Evolutionary conservation across 2,329 filamentous ascomycete species (phyloP).

Genomic region (Kalaharituber pfeilii): DNA sequence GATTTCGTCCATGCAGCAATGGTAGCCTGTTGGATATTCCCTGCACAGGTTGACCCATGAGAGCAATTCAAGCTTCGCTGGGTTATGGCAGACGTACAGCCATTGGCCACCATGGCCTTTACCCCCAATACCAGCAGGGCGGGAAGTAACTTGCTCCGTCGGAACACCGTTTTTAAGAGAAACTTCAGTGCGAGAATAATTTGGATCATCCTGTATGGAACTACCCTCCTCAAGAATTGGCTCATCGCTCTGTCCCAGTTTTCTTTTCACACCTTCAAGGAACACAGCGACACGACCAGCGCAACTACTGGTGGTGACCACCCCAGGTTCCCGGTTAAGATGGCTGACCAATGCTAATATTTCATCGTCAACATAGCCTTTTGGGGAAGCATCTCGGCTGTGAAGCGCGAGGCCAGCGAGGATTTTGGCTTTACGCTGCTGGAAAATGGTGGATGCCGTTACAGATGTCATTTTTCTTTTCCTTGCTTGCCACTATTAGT

Average conservation of each 20-base stretch:
- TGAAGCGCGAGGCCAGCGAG: constrained; percentile 52
- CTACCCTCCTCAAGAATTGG: not conserved
- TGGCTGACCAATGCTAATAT: constrained; percentile 61
- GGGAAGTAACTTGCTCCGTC: not conserved
- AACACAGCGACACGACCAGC: constrained; percentile 77
- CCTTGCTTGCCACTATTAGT: too few relatives aligned
- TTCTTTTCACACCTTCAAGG: constrained; percentile 52
- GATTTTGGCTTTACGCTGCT: constrained; percentile 48
- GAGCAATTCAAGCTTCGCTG: constrained; percentile 30
- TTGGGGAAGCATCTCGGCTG: constrained; percentile 62
- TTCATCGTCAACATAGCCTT: constrained; percentile 65
- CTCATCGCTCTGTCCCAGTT: constrained; percentile 8
- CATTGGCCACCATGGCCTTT: constrained; percentile 73
- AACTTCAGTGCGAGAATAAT: not conserved
- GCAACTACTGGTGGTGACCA: constrained; percentile 87
- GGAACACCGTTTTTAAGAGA: not conserved
- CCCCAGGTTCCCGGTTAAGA: constrained; percentile 56
- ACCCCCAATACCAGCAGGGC: constrained; percentile 48
- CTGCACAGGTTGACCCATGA: not conserved
- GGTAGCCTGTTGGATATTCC: not conserved
- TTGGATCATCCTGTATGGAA: too few relatives aligned
- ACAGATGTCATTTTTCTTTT: too few relatives aligned
- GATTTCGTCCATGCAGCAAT: not conserved
- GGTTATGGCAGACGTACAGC: constrained; percentile 76
- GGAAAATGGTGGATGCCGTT: constrained; percentile 12